phyloP scores from a whole-genome alignment of 306 rosid genomes.

The peach (Prunus persica) region Prunus_persica_NCBIv2 NC_034009.1:32191001-32191500 shows the following conservation, averaged over 20 bases:
- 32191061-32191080: neutral
- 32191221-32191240: neutral
- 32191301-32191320: neutral
- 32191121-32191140: neutral
- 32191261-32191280: neutral
- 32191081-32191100: neutral
- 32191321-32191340: neutral
- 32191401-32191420: neutral
- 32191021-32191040: neutral
- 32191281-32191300: neutral
- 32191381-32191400: neutral
- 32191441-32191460: neutral
- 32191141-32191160: neutral
- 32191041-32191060: neutral
- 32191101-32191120: neutral
- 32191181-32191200: neutral
- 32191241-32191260: neutral
- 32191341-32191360: neutral
- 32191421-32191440: neutral
- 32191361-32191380: neutral
- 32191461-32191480: neutral
- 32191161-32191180: neutral
- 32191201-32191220: slow-evolving; percentile 5
- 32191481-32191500: neutral
- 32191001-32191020: neutral